Evolutionary conservation across 805 yeast genomes (phyloP).

Genomic region (Candida jianshihensis): DNA sequence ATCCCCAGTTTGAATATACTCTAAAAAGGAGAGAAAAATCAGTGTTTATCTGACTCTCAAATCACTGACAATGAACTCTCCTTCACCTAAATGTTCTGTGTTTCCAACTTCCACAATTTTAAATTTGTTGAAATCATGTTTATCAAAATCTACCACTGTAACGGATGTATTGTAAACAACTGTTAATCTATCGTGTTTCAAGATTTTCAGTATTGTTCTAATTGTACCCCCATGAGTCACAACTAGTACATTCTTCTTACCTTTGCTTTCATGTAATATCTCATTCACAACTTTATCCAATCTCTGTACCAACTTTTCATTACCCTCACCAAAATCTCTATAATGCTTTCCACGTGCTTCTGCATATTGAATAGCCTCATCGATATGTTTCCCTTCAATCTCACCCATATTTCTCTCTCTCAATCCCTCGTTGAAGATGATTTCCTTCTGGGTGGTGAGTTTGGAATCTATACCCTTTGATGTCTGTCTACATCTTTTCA

Average conservation of each 20-base stretch:
- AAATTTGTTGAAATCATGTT: constrained; percentile 30
- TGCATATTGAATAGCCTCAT: constrained; percentile 51
- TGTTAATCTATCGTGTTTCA: constrained; percentile 36
- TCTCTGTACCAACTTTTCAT: constrained; percentile 25
- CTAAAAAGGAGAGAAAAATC: too few species aligned
- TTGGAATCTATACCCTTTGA: constrained; percentile 32
- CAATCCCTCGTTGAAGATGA: constrained; percentile 32
- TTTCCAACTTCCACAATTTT: constrained; percentile 52
- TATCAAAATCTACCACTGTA: constrained; percentile 54
- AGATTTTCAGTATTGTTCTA: constrained; percentile 47
- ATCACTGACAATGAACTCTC: constrained; percentile 43
- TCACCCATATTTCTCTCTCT: constrained; percentile 78
- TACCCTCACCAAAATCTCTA: constrained; percentile 52
- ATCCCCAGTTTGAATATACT: too few species aligned
- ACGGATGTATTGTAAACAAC: constrained; percentile 76
- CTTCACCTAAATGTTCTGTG: constrained; percentile 58
- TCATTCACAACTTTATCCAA: constrained; percentile 38
- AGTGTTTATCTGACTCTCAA: constrained; percentile 28
- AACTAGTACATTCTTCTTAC: constrained; percentile 44
- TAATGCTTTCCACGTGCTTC: constrained; percentile 46
- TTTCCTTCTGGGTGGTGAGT: constrained; percentile 19
- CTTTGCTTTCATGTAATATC: constrained; percentile 31
- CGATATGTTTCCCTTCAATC: constrained; percentile 66
- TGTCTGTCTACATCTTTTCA: constrained; percentile 56
- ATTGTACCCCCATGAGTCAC: constrained; percentile 84